Conservation (phyloP, 306 rosid genomes). For the Arachis stenosperma region DNA sequence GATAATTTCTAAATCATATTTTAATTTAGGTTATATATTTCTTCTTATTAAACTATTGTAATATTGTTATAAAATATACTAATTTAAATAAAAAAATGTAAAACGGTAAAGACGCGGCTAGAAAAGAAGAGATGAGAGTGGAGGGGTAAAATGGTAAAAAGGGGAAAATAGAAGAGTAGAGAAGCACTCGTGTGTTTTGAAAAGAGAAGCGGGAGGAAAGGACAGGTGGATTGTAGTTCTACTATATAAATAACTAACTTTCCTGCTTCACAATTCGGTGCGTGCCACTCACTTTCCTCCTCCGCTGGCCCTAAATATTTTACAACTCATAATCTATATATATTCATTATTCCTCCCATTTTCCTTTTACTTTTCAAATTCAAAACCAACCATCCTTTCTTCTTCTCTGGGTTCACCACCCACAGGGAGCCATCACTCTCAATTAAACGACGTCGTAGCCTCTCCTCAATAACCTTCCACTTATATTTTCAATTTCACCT, state of each 20-base stretch:
- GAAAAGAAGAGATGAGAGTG: too few relatives aligned
- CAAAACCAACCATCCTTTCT: too few relatives aligned
- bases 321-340: neutral
- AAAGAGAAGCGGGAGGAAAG: slow-evolving; percentile 57
- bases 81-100: too few relatives aligned
- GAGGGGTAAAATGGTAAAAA: slow-evolving; percentile 11
- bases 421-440: too few relatives aligned
- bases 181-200: slow-evolving; percentile 29
- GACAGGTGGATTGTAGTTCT: slow-evolving; percentile 49
- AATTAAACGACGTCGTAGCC: too few relatives aligned
- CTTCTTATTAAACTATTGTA: too few relatives aligned
- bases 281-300: slow-evolving; percentile 46
- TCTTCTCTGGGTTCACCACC: too few relatives aligned
- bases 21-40: too few relatives aligned
- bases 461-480: slow-evolving; percentile 18
- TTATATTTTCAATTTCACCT: slow-evolving; percentile 27
- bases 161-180: neutral
- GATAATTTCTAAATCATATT: too few relatives aligned
- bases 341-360: too few relatives aligned
- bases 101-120: too few relatives aligned
- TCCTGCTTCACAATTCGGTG: slow-evolving; percentile 44
- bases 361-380: neutral
- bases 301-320: slow-evolving; percentile 54
- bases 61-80: too few relatives aligned
- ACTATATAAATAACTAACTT: slow-evolving; percentile 27